A percentile compares a stretch with the other conserved stretches of the same genome.
These are phyloP conservation scores for Paraphoma sp. DNA, from an alignment of 2,329 filamentous ascomycete species.

Conservation along the genomic window DNA sequence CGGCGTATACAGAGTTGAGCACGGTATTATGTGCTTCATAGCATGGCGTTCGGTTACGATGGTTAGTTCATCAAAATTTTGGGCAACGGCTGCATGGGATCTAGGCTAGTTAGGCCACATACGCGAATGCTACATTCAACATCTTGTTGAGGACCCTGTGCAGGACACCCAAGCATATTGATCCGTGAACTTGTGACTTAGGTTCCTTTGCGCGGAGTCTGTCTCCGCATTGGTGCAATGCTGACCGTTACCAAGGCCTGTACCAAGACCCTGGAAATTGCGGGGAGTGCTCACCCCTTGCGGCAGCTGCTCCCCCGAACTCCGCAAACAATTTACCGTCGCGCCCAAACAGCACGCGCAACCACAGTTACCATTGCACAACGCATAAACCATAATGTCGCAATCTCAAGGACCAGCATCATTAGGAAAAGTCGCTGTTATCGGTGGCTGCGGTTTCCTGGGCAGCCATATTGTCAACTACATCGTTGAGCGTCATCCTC, in stretches of 20 bases:
- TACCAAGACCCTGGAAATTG: constrained; percentile 17
- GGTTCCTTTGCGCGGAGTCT: not conserved
- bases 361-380: not conserved
- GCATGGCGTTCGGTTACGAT: constrained; percentile 16
- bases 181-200: not conserved
- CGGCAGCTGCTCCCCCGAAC: constrained; percentile 19
- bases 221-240: not conserved
- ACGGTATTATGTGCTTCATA: constrained; percentile 18
- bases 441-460: constrained; percentile 60
- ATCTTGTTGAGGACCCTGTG: not conserved
- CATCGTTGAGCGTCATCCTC: constrained; percentile 49
- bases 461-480: constrained; percentile 59
- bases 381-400: constrained; percentile 20
- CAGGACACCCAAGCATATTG: not conserved
- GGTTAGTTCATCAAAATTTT: not conserved
- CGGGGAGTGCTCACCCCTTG: constrained; percentile 16
- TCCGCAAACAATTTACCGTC: constrained; percentile 19
- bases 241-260: not conserved
- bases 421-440: constrained; percentile 56
- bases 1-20: constrained; percentile 24
- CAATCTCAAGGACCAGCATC: constrained; percentile 29
- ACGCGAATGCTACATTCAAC: too few relatives aligned
- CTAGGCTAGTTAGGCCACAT: not conserved
- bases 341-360: not conserved
- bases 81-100: not conserved